A percentile compares a stretch with the other conserved stretches of the same genome.
These are phyloP conservation scores for Colletotrichum melonis DNA, from an alignment of 2,329 filamentous ascomycete genomes.

Conservation along the genomic window DNA sequence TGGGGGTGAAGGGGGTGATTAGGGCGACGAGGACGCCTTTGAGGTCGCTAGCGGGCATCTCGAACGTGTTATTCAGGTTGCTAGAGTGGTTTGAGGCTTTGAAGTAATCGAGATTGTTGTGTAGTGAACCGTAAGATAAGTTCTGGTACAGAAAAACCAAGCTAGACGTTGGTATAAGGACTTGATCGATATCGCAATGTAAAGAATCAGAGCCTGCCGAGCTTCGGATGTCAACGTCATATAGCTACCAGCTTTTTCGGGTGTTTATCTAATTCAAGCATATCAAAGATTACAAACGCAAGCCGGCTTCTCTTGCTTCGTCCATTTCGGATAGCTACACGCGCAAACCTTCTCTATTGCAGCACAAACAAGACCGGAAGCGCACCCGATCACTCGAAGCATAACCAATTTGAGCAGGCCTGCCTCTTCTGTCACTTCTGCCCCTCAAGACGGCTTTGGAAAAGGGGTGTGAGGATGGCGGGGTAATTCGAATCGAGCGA, in stretches of 20 bases:
- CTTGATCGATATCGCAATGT: too few species aligned
- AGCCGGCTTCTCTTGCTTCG: not conserved
- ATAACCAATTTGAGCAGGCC: not conserved
- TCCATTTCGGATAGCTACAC: not conserved
- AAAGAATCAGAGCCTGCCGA: too few species aligned
- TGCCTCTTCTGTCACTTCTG: conserved; percentile 8
- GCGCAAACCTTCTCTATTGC: not conserved
- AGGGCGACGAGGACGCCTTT: conserved; percentile 60
- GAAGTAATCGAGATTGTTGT: too few species aligned
- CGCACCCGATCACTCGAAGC: not conserved
- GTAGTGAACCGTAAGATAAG: too few species aligned
- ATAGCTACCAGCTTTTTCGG: not conserved
- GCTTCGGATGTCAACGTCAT: not conserved
- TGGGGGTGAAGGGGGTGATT: conserved; percentile 58
- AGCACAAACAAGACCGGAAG: not conserved
- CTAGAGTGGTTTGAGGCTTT: too few species aligned
- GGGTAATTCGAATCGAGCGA: not conserved
- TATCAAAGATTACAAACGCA: not conserved
- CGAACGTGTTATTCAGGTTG: too few species aligned
- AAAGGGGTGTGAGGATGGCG: not conserved
- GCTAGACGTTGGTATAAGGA: too few species aligned
- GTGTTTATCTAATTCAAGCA: not conserved
- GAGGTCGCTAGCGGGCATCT: conserved; percentile 37
- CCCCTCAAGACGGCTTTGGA: not conserved
- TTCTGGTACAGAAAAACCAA: too few species aligned